Percentiles rank a stretch among this genome's conserved stretches.
These are phyloP conservation scores for Cymbopogon flexuosus DNA, from an alignment of 202 grass and related monocot species.

Conservation along the genomic window DNA sequence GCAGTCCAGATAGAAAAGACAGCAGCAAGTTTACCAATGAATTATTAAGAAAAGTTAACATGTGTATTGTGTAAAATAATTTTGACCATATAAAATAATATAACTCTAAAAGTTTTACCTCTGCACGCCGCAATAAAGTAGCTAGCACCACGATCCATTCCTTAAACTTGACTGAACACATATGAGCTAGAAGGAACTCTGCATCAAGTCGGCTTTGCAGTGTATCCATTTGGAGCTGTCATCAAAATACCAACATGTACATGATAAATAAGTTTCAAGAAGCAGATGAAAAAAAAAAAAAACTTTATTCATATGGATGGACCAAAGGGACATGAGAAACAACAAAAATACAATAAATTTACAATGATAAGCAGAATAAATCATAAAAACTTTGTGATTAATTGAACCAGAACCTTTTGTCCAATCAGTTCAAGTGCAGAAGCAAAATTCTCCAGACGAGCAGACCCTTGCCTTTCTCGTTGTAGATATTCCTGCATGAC, in stretches of 20 bases:
- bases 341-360: neutral
- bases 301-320: neutral
- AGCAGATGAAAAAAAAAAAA: neutral
- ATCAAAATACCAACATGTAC: conserved; percentile 25
- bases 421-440: conserved; percentile 95
- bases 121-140: conserved; percentile 78
- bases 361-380: conserved; percentile 17
- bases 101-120: conserved; percentile 46
- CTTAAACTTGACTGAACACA: conserved; percentile 99
- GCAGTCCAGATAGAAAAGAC: neutral
- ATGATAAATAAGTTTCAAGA: conserved; percentile 11
- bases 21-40: neutral
- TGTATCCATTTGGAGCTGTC: conserved; percentile 91
- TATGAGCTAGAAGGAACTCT: conserved; percentile 95
- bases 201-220: conserved; percentile 95
- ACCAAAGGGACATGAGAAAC: neutral
- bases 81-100: conserved; percentile 13
- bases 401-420: conserved; percentile 70
- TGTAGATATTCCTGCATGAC: conserved; percentile 92
- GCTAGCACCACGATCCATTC: conserved; percentile 97
- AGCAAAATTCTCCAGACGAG: conserved; percentile 93
- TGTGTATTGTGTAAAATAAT: neutral
- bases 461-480: conserved; percentile 79
- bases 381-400: neutral
- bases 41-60: conserved; percentile 8